Conservation (phyloP, 441 rosid species). For the Adansonia gregorii region DNA sequence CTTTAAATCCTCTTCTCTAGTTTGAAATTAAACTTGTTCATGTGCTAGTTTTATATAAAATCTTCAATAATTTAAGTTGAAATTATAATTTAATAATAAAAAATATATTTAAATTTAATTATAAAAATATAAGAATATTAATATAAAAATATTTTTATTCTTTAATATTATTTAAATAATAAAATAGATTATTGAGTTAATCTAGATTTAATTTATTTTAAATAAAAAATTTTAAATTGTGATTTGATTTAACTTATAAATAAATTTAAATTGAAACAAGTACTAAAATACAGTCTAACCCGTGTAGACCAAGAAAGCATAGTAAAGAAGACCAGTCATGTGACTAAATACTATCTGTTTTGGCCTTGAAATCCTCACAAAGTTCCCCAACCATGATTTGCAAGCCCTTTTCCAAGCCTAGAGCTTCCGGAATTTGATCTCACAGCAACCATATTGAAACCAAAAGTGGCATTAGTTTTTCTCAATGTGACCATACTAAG, state of each 20-base stretch:
- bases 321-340: slow-evolving; percentile 55
- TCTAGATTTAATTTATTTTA: no score
- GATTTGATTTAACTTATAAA: no score
- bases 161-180: no score
- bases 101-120: no score
- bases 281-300: slow-evolving; percentile 52
- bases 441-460: slow-evolving; percentile 51
- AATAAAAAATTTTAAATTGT: no score
- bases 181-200: no score
- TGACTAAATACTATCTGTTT: slow-evolving; percentile 56
- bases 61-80: no score
- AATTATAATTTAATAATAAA: no score
- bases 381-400: slow-evolving; percentile 49
- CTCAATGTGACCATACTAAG: slow-evolving; percentile 39
- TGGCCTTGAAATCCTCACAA: slow-evolving; percentile 53
- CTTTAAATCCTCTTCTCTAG: slow-evolving; percentile 36
- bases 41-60: no score
- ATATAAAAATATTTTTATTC: no score
- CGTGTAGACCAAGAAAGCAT: slow-evolving; percentile 59
- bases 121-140: no score
- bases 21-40: no score
- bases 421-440: slow-evolving; percentile 58
- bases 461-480: slow-evolving; percentile 24
- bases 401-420: slow-evolving; percentile 32
- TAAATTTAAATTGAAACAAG: slow-evolving; percentile 32